These are phyloP conservation scores for Saccharomycopsis sp. DNA, from an alignment of 805 yeast species.

Conservation along the genomic window DNA sequence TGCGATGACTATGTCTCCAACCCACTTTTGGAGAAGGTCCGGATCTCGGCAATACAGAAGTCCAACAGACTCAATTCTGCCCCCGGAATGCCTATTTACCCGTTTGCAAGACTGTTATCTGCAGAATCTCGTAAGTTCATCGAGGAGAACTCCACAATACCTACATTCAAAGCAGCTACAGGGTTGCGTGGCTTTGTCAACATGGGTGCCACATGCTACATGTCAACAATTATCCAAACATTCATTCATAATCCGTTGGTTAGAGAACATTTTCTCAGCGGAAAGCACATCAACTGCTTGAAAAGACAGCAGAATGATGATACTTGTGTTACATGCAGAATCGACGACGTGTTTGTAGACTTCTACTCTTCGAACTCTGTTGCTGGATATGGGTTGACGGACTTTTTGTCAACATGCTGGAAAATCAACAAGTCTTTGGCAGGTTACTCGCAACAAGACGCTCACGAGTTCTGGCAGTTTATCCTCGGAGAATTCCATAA, in stretches of 20 bases:
- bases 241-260: conserved; percentile 86
- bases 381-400: conserved; percentile 75
- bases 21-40: conserved; percentile 45
- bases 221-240: conserved; percentile 88
- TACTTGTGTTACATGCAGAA: conserved; percentile 73
- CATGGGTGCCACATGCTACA: conserved; percentile 96
- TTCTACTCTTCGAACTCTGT: conserved; percentile 59
- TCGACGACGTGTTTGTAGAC: conserved; percentile 70
- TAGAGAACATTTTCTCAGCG: conserved; percentile 68
- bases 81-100: conserved; percentile 30
- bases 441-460: conserved; percentile 96
- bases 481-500: conserved; percentile 76
- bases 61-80: conserved; percentile 19
- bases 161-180: conserved; percentile 50
- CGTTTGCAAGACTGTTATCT: conserved; percentile 25
- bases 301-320: conserved; percentile 26
- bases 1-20: conserved; percentile 71
- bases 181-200: conserved; percentile 87
- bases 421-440: conserved; percentile 77
- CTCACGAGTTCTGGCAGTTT: conserved; percentile 97
- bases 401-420: conserved; percentile 82
- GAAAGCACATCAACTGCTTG: conserved; percentile 57
- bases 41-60: conserved; percentile 30
- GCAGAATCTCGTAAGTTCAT: conserved; percentile 26
- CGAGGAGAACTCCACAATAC: conserved; percentile 32